Evolutionary conservation across 139 green algal genomes (phyloP).

Genomic region (Tetradesmus lagerheimii): DNA sequence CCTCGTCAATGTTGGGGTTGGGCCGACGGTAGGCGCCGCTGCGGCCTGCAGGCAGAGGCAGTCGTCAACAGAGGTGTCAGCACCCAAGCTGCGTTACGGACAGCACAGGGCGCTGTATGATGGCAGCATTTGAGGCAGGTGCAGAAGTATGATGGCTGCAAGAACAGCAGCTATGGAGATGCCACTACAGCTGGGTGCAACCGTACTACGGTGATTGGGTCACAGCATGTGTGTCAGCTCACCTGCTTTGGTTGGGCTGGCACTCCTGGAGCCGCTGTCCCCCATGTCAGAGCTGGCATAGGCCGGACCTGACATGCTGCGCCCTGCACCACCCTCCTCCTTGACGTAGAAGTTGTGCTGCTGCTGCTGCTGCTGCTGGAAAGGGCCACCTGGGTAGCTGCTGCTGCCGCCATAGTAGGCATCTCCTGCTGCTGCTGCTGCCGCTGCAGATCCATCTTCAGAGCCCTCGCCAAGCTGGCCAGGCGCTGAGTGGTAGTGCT

Average conservation of each 20-base stretch:
- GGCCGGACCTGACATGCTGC: background rate
- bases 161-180: no score
- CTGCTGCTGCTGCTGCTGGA: background rate
- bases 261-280: slow-evolving; percentile 10
- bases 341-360: background rate
- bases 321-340: background rate
- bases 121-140: no score
- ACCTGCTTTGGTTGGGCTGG: slow-evolving; percentile 12
- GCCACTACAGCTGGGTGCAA: no score
- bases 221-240: background rate
- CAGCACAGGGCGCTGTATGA: background rate
- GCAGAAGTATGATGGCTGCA: background rate
- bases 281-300: background rate
- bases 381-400: background rate
- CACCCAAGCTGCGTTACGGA: background rate
- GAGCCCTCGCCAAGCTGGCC: background rate
- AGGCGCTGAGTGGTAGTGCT: slow-evolving; percentile 14
- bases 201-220: background rate
- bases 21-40: background rate
- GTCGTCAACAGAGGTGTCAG: background rate
- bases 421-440: background rate
- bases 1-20: background rate
- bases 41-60: background rate
- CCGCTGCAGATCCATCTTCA: background rate
- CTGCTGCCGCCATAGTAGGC: background rate